Percentiles rank a stretch among this genome's conserved stretches.
These are phyloP conservation scores for Piromyces sp. DNA, from an alignment of 192 early-diverging fungal genomes.

Conservation along the genomic window DNA sequence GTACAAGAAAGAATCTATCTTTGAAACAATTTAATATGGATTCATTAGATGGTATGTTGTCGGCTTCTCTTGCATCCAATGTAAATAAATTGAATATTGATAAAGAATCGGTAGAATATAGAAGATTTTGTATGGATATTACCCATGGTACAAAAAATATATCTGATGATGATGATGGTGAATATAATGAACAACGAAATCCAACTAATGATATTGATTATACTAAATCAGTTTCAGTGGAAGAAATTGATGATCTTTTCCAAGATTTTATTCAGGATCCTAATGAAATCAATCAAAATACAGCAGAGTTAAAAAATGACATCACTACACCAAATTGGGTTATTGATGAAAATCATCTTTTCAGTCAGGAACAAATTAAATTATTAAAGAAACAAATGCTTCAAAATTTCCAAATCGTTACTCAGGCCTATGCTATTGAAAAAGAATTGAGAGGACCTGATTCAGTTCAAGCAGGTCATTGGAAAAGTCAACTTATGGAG, in stretches of 20 bases:
- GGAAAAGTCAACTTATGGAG: conserved; percentile 20
- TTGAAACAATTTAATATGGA: background rate
- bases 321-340: background rate
- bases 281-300: background rate
- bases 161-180: background rate
- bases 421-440: conserved; percentile 21
- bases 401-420: conserved; percentile 28
- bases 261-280: background rate
- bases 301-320: background rate
- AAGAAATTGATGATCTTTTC: background rate
- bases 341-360: conserved; percentile 6
- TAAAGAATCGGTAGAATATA: background rate
- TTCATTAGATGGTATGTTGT: background rate
- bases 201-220: background rate
- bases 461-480: conserved; percentile 12
- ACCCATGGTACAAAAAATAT: background rate
- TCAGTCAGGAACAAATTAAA: conserved; percentile 19
- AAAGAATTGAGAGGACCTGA: conserved; percentile 15
- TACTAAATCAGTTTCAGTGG: background rate
- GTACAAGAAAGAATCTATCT: background rate
- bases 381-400: conserved; percentile 23
- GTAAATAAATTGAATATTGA: background rate
- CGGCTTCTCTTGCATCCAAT: background rate
- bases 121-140: background rate
- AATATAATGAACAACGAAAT: background rate